phyloP scores from a whole-genome alignment of 306 rosid genomes.

The Vicia sativa region DNA sequence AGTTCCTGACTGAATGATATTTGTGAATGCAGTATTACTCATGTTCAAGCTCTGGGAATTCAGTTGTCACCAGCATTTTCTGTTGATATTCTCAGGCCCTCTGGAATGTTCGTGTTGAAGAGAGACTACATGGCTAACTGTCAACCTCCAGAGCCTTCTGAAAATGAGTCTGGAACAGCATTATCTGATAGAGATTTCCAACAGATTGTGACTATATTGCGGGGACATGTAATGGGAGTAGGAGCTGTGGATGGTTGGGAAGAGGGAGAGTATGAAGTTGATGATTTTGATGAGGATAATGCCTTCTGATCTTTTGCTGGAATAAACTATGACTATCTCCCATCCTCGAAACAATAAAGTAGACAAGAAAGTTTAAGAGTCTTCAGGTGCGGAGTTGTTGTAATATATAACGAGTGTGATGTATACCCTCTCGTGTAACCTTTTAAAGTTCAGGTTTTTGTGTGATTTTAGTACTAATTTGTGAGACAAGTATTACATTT shows the following conservation, averaged over 20 bases:
- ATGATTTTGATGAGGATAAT: slow-evolving; percentile 57
- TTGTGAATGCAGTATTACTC: slow-evolving; percentile 66
- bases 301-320: slow-evolving; percentile 41
- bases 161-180: slow-evolving; percentile 37
- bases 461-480: slow-evolving; percentile 33
- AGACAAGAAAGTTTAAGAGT: slow-evolving; percentile 12
- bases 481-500: neutral
- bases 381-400: slow-evolving; percentile 23
- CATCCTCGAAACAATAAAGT: slow-evolving; percentile 30
- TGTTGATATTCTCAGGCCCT: slow-evolving; percentile 58
- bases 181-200: slow-evolving; percentile 38
- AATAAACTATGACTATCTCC: slow-evolving; percentile 17
- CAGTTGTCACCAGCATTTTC: slow-evolving; percentile 63
- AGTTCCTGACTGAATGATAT: slow-evolving; percentile 28
- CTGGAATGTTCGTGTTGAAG: slow-evolving; percentile 65
- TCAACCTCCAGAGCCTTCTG: slow-evolving; percentile 35
- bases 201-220: slow-evolving; percentile 45
- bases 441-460: slow-evolving; percentile 7
- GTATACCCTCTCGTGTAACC: slow-evolving; percentile 8
- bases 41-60: slow-evolving; percentile 70
- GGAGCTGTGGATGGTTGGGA: slow-evolving; percentile 45
- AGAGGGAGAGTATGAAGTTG: slow-evolving; percentile 55
- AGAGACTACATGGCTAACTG: slow-evolving; percentile 38
- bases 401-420: slow-evolving; percentile 2
- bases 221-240: slow-evolving; percentile 34